Conservation (phyloP, 768 basidiomycete species). For the Suillus bovinus region DNA sequence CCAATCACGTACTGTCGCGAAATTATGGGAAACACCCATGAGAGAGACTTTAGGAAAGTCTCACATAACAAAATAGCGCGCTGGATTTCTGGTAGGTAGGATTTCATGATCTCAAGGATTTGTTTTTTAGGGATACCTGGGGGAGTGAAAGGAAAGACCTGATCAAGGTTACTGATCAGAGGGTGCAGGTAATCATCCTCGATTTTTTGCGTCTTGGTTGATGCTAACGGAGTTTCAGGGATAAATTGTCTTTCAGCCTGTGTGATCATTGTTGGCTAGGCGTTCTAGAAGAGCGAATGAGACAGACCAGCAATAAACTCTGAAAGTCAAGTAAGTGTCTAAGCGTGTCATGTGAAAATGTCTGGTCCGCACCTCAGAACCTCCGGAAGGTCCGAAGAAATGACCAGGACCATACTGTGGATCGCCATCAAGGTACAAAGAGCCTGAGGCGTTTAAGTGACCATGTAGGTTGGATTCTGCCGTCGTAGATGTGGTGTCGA, state of each 20-base stretch:
- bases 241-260: conserved; percentile 16
- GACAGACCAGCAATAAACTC: conserved; percentile 45
- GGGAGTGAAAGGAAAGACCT: conserved; percentile 47
- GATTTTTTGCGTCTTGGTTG: conserved; percentile 34
- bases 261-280: not conserved
- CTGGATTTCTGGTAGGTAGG: conserved; percentile 44
- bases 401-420: conserved; percentile 17
- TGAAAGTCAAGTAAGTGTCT: conserved; percentile 19
- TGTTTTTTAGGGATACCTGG: conserved; percentile 33
- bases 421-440: conserved; percentile 44
- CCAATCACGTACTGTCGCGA: conserved; percentile 45
- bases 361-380: conserved; percentile 44
- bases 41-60: conserved; percentile 47
- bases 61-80: conserved; percentile 45
- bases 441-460: conserved; percentile 41
- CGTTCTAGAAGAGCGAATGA: not conserved
- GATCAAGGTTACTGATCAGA: conserved; percentile 44
- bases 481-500: conserved; percentile 1
- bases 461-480: conserved; percentile 20
- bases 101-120: conserved; percentile 43
- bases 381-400: conserved; percentile 50
- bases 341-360: not conserved
- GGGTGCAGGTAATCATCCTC: conserved; percentile 46
- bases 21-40: conserved; percentile 53
- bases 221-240: conserved; percentile 8